Evolutionary conservation across 139 green algal species (phyloP).

Genomic region (Protoeuglena noctilucae): DNA sequence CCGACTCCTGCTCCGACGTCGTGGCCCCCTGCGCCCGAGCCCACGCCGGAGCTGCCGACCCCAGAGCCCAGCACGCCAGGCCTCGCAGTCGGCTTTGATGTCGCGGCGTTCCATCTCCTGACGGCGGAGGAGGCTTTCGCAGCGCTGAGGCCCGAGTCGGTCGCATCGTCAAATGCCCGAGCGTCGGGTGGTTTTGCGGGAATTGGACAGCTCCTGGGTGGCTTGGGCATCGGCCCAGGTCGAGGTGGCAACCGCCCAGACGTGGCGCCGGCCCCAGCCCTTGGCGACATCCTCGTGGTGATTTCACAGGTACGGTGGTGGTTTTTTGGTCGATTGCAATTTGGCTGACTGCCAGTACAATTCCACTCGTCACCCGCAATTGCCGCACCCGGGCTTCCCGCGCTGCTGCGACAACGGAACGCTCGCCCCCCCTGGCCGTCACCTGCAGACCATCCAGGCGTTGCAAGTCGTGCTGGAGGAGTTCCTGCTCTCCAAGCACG

Average conservation of each 20-base stretch:
- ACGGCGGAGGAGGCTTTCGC: neutral
- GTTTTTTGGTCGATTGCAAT: too few relatives aligned
- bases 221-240: neutral
- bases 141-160: neutral
- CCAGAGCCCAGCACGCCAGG: too few relatives aligned
- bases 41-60: too few relatives aligned
- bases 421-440: too few relatives aligned
- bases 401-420: too few relatives aligned
- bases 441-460: neutral
- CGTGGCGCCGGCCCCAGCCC: slow-evolving; percentile 29
- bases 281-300: slow-evolving; percentile 61
- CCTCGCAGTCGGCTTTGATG: neutral
- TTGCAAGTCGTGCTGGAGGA: slow-evolving; percentile 63
- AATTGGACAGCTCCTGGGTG: too few relatives aligned
- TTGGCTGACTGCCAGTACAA: too few relatives aligned
- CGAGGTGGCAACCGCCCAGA: too few relatives aligned
- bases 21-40: too few relatives aligned
- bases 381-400: too few relatives aligned
- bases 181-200: neutral
- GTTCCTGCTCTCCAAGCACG: slow-evolving; percentile 55
- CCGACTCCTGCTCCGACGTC: too few relatives aligned
- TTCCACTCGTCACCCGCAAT: too few relatives aligned
- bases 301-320: slow-evolving; percentile 33
- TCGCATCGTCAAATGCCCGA: neutral
- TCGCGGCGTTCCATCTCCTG: neutral